These are phyloP conservation scores for Gossypium trilobum DNA, from an alignment of 441 rosid genomes.

Conservation along the genomic window DNA sequence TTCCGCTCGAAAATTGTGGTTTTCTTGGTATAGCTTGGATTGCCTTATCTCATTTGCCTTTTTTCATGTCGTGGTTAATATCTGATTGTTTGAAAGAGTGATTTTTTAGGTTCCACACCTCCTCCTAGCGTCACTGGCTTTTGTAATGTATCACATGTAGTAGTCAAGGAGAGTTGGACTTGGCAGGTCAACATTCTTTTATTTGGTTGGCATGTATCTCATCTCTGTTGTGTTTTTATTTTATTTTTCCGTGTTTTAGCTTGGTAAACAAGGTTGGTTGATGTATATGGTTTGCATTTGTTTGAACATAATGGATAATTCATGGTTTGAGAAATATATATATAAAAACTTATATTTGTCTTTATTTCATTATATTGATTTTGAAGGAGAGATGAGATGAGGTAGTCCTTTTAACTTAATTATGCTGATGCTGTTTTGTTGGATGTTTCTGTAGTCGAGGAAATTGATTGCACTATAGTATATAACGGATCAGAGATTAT, in stretches of 20 bases:
- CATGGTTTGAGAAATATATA: conserved; percentile 20
- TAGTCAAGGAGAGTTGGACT: conserved; percentile 24
- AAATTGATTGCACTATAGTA: neutral
- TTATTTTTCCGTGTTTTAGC: neutral
- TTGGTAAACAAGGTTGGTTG: conserved; percentile 10
- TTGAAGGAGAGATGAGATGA: neutral
- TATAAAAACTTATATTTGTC: neutral
- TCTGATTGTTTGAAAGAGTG: conserved; percentile 40
- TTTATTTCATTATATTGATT: neutral
- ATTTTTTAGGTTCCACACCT: conserved; percentile 18
- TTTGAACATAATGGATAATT: conserved; percentile 19
- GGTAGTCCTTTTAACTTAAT: neutral
- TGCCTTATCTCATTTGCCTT: conserved; percentile 21
- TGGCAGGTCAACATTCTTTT: conserved; percentile 30
- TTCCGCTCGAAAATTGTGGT: conserved; percentile 14
- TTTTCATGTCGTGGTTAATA: conserved; percentile 26
- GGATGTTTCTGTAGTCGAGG: neutral
- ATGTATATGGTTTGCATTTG: conserved; percentile 30
- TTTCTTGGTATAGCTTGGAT: conserved; percentile 17
- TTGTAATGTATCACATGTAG: conserved; percentile 29
- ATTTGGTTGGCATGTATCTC: conserved; percentile 25
- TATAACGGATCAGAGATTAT: neutral
- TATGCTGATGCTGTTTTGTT: neutral
- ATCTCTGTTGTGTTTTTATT: conserved; percentile 15
- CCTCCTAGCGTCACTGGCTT: conserved; percentile 23